phyloP scores from a whole-genome alignment of 176 grass and related monocot genomes.

The Themeda triandra region DNA sequence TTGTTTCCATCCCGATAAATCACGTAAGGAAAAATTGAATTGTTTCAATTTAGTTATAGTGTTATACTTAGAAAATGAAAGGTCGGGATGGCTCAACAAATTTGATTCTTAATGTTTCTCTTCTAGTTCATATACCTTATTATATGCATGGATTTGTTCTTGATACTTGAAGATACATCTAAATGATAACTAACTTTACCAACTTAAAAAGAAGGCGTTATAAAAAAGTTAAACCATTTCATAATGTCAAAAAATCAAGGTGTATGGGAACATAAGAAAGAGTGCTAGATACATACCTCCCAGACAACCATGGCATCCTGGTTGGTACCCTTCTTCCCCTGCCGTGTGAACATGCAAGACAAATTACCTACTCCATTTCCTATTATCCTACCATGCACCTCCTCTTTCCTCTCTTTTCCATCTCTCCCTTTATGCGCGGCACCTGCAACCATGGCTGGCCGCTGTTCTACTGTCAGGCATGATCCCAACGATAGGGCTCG shows the following conservation, averaged over 20 bases:
- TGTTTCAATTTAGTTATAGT: neutral
- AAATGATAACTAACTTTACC: neutral
- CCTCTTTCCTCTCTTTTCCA: slow-evolving; percentile 29
- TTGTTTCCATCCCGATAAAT: neutral
- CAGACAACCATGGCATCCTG: slow-evolving; percentile 81
- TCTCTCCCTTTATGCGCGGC: neutral
- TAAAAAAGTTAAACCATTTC: neutral
- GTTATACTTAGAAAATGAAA: neutral
- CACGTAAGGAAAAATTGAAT: neutral
- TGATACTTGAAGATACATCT: neutral
- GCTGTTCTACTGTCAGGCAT: slow-evolving; percentile 30
- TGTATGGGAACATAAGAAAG: neutral
- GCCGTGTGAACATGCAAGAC: slow-evolving; percentile 62
- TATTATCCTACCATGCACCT: slow-evolving; percentile 28
- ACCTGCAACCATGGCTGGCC: neutral
- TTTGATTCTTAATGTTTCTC: neutral
- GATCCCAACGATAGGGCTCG: slow-evolving; percentile 38
- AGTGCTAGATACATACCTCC: slow-evolving; percentile 44
- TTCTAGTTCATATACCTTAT: neutral
- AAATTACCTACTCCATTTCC: slow-evolving; percentile 44
- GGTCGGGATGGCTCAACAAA: neutral
- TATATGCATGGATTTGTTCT: neutral
- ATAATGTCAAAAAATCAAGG: neutral
- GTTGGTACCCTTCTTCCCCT: slow-evolving; percentile 76
- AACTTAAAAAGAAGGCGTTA: neutral